Evolutionary conservation across 1,284 basidiomycete species (phyloP).

Genomic region (Ceratobasidium sp.): DNA sequence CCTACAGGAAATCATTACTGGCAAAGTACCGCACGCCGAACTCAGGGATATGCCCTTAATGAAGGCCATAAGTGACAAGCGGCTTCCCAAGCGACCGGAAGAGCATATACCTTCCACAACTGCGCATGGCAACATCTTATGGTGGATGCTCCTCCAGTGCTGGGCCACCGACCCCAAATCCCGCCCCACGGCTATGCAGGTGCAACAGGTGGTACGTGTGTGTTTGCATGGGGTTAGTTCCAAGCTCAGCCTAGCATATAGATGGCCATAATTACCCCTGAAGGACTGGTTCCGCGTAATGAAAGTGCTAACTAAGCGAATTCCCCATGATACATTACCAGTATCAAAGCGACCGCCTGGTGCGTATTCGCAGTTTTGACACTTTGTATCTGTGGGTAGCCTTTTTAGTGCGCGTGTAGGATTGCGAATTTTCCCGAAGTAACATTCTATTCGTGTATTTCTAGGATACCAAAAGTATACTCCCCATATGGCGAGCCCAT

Average conservation of each 20-base stretch:
- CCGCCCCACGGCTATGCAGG: neutral
- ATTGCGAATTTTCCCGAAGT: too few species aligned
- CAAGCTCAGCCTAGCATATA: neutral
- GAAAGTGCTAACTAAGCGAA: too few species aligned
- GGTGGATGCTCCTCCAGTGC: neutral
- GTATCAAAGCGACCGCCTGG: too few species aligned
- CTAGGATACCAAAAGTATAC: too few species aligned
- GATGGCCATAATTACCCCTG: neutral
- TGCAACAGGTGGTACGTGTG: neutral
- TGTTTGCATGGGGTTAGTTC: neutral
- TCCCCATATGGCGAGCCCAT: too few species aligned
- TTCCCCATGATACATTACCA: too few species aligned
- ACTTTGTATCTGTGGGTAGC: too few species aligned
- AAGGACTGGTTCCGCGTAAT: neutral
- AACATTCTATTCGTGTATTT: too few species aligned
- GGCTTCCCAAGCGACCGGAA: neutral
- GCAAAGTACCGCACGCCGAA: neutral
- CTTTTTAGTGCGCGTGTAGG: too few species aligned
- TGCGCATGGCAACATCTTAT: neutral
- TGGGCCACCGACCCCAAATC: neutral
- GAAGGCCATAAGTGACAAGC: neutral
- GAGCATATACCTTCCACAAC: neutral
- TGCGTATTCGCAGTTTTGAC: too few species aligned
- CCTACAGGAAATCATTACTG: conserved; percentile 3
- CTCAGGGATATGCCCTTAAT: neutral